These are phyloP conservation scores for Macrophomina phaseolina DNA, from an alignment of 2,329 filamentous ascomycete species.

Conservation along the genomic window DNA sequence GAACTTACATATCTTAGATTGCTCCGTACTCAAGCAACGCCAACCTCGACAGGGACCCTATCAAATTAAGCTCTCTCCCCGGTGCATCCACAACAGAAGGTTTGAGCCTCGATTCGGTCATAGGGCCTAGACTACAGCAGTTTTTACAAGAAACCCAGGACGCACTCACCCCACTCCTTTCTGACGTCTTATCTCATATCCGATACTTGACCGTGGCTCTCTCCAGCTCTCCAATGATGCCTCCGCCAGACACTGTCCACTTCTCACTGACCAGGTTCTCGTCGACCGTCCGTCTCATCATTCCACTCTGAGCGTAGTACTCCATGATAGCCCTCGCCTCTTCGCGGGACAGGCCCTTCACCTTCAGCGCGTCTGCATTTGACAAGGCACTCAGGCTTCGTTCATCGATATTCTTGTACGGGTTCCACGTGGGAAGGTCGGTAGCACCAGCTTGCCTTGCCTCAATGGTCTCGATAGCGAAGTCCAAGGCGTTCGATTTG, in stretches of 20 bases:
- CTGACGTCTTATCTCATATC: conserved; percentile 32
- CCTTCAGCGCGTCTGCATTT: conserved; percentile 55
- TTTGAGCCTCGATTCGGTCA: conserved; percentile 10
- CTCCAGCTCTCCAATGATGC: conserved; percentile 86
- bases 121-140: not conserved
- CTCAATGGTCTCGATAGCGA: conserved; percentile 63
- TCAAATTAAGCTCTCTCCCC: not conserved
- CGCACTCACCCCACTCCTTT: not conserved
- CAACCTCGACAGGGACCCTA: not conserved
- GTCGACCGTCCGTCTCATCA: conserved; percentile 73
- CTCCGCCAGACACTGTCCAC: conserved; percentile 82
- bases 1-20: not conserved
- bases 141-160: conserved; percentile 1
- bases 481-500: conserved; percentile 68
- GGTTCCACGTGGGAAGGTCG: conserved; percentile 52
- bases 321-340: conserved; percentile 85
- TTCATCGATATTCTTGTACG: conserved; percentile 59
- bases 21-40: not conserved
- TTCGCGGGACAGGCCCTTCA: conserved; percentile 72
- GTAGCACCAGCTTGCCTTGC: conserved; percentile 43
- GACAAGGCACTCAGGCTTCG: conserved; percentile 56
- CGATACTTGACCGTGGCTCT: conserved; percentile 60
- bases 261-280: conserved; percentile 76
- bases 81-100: not conserved
- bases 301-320: conserved; percentile 88